phyloP scores from a whole-genome alignment of 2,329 filamentous ascomycete genomes.

The Shiraia sp. region DNA sequence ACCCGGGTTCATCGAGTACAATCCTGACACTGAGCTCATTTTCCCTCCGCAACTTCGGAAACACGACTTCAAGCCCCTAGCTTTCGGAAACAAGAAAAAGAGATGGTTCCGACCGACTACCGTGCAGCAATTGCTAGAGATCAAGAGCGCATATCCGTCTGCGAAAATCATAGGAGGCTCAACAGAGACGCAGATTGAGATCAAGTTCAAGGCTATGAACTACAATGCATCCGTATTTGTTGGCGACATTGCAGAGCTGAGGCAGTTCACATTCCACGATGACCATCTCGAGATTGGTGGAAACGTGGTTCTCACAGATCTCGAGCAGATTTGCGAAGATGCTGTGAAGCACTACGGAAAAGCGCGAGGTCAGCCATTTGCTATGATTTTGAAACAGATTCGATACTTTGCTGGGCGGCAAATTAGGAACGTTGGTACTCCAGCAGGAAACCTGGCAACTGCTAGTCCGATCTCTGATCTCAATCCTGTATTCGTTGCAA shows the following conservation, averaged over 20 bases:
- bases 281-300: slow-evolving; percentile 89
- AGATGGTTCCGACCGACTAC: slow-evolving; percentile 91
- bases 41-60: slow-evolving; percentile 86
- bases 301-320: slow-evolving; percentile 88
- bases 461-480: slow-evolving; percentile 96
- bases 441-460: slow-evolving; percentile 90
- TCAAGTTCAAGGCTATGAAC: slow-evolving; percentile 94
- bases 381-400: slow-evolving; percentile 90
- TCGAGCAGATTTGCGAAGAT: slow-evolving; percentile 81
- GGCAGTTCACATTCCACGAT: slow-evolving; percentile 78
- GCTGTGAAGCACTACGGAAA: slow-evolving; percentile 79
- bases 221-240: slow-evolving; percentile 91
- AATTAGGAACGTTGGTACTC: slow-evolving; percentile 96
- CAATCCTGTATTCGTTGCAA: slow-evolving; percentile 90
- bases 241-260: slow-evolving; percentile 87
- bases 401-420: slow-evolving; percentile 94
- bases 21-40: slow-evolving; percentile 90
- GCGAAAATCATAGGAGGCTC: slow-evolving; percentile 96
- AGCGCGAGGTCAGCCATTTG: slow-evolving; percentile 74
- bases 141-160: slow-evolving; percentile 81
- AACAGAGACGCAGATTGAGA: slow-evolving; percentile 96
- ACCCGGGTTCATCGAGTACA: slow-evolving; percentile 92
- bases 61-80: slow-evolving; percentile 78
- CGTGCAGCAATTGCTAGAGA: slow-evolving; percentile 82
- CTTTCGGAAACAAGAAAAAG: slow-evolving; percentile 93